Base-by-base conservation (phyloP, 371 early-diverging fungal genomes). In the Antonospora locustae region DNA sequence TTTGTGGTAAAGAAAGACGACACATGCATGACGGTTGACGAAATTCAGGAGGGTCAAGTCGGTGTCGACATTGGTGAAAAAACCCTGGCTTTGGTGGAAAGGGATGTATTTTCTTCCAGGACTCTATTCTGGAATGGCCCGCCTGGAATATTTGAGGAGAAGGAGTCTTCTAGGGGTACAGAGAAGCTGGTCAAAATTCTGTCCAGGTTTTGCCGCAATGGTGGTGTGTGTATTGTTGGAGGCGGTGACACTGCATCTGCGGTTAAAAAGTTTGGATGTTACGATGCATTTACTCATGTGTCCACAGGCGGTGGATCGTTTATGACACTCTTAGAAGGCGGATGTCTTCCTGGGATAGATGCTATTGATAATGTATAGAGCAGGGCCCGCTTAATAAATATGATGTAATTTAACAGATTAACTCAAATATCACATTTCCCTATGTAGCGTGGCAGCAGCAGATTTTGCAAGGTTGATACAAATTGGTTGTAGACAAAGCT, bases 181-280 rank as follows among this genome's bases (percentile, higher is more conserved):
- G 83, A 81, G 73, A 61, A 77, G 19, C 77, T 83, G 37, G 76
- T 90, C 63, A 82, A 85, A 46, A 87, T 87, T 32, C 81, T 85
- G 45, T 76, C 79, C 55, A 86, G 87, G 37, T 86, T 88, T 52
- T 71, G 80, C 36, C 74, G 80, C 17, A 20, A 54, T n/a, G 84
- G 82, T 66, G 78, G 82, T 44, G 77, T 75, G 27, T 77, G 81
- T 50, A 81, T 84, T 52, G 80, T 83, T 59, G 89, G 88, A 60
- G 96, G 96, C 58, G 96, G 93, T 71, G 93, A 93, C 73, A 91
- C 93, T 44, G 89, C 91, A 50, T 89, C 92, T 37, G 92, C 90
- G 72, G 90, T 84, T 52, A 82, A 87, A 54, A 82, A 88, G 70
- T 86, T 83, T 79, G 73, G 75, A 52, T 77, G 81, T 55, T 86